Percentiles rank a stretch among this genome's conserved stretches.
Conservation (phyloP, 768 basidiomycete genomes). For the Kwoniella shandongensis region DNA sequence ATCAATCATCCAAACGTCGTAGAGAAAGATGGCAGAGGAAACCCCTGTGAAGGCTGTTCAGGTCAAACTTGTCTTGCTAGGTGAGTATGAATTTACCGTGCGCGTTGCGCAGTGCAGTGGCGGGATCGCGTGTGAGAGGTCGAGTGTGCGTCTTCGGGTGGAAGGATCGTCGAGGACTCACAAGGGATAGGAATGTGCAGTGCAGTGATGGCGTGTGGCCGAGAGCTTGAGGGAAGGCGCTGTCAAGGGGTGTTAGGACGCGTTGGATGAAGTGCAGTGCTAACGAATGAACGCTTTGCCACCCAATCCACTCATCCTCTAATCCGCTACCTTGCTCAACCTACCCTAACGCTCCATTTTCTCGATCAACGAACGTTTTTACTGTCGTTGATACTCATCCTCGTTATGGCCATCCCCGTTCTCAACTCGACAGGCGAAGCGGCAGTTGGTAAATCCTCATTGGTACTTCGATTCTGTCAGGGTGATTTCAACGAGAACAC, state of each 20-base stretch:
- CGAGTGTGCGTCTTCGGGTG: too few species aligned
- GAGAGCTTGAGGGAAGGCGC: too few species aligned
- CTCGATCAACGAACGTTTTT: too few species aligned
- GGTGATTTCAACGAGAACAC: conserved; percentile 99
- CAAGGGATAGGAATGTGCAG: too few species aligned
- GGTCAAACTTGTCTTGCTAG: conserved; percentile 94
- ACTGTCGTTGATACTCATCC: not conserved
- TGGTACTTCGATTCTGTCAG: conserved; percentile 94
- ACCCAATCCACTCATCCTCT: not conserved
- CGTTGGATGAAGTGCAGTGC: not conserved
- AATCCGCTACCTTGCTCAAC: not conserved
- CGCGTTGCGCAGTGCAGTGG: too few species aligned
- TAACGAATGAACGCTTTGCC: not conserved
- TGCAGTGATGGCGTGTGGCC: too few species aligned
- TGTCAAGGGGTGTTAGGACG: too few species aligned
- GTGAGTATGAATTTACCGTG: conserved; percentile 57
- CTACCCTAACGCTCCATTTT: not conserved
- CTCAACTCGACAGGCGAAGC: conserved; percentile 71
- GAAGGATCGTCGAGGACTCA: too few species aligned
- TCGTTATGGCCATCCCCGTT: not conserved
- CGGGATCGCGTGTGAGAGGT: too few species aligned
- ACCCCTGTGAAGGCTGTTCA: conserved; percentile 72
- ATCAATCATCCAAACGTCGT: too few species aligned
- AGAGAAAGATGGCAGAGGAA: conserved; percentile 35
- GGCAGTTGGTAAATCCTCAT: conserved; percentile 97